A percentile compares a stretch with the other conserved stretches of the same genome.
These are phyloP conservation scores for Staphylotrichum tortipilum DNA, from an alignment of 495 filamentous ascomycete species.

Conservation along the genomic window DNA sequence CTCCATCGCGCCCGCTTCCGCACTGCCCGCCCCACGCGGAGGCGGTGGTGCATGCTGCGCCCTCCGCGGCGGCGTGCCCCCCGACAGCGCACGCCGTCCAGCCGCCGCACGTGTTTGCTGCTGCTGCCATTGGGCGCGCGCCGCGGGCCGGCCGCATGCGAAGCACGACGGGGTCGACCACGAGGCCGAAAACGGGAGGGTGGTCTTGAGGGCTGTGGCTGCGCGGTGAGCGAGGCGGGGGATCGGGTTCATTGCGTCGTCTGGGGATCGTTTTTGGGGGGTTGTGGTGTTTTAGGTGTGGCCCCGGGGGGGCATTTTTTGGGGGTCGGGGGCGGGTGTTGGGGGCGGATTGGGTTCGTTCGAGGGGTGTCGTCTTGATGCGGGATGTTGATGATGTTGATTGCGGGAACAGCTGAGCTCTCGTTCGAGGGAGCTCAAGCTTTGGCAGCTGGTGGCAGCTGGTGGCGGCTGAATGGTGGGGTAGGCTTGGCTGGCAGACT, in stretches of 20 bases:
- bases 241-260: slow-evolving; percentile 18
- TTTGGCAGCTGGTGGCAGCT: not conserved
- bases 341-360: not conserved
- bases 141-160: slow-evolving; percentile 12
- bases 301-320: too few species aligned
- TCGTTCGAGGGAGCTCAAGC: not conserved
- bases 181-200: too few species aligned
- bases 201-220: not conserved
- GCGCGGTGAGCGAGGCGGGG: slow-evolving; percentile 11
- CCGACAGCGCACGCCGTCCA: too few species aligned
- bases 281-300: too few species aligned
- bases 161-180: slow-evolving; percentile 12
- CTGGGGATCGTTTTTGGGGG: not conserved
- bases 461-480: not conserved
- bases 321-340: not conserved
- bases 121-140: slow-evolving; percentile 11
- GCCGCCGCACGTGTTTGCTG: too few species aligned
- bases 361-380: not conserved
- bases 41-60: too few species aligned
- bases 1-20: slow-evolving; percentile 48
- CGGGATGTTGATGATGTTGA: too few species aligned
- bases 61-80: too few species aligned
- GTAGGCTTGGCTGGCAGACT: too few species aligned
- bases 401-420: not conserved
- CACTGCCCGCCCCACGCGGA: too few species aligned